These are phyloP conservation scores for Talaromyces trachyspermus DNA, from an alignment of 495 filamentous ascomycete genomes.

Conservation along the genomic window DNA sequence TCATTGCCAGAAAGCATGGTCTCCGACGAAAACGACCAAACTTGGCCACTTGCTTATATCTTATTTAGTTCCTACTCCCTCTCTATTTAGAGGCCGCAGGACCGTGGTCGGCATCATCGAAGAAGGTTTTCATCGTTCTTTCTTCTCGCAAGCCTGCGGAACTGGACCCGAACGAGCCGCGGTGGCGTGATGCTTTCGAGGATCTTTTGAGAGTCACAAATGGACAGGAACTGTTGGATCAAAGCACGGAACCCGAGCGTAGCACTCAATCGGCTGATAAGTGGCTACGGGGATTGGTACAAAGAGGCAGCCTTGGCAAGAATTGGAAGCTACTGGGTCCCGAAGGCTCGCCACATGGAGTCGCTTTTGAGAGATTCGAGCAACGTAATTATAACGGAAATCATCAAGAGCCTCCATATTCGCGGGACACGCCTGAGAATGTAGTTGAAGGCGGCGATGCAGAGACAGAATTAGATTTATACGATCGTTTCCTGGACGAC, in stretches of 20 bases:
- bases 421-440: slow-evolving; percentile 4
- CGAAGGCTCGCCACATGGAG: slow-evolving; percentile 16
- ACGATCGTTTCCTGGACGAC: slow-evolving; percentile 37
- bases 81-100: slow-evolving; percentile 29
- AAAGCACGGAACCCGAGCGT: slow-evolving; percentile 12
- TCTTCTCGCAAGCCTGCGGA: slow-evolving; percentile 25
- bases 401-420: background rate
- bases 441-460: slow-evolving; percentile 9
- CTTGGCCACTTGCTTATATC: slow-evolving; percentile 35
- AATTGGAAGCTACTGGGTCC: slow-evolving; percentile 21
- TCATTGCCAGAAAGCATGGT: slow-evolving; percentile 24
- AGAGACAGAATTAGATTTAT: slow-evolving; percentile 37
- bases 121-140: slow-evolving; percentile 34
- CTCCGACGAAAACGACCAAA: slow-evolving; percentile 20
- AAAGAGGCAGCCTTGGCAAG: slow-evolving; percentile 34
- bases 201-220: slow-evolving; percentile 45
- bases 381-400: slow-evolving; percentile 7
- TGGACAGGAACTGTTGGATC: slow-evolving; percentile 39
- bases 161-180: slow-evolving; percentile 27
- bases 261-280: slow-evolving; percentile 24
- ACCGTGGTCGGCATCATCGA: slow-evolving; percentile 17
- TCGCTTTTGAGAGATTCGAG: slow-evolving; percentile 18
- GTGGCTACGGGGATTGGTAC: slow-evolving; percentile 31
- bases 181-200: slow-evolving; percentile 50
- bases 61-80: slow-evolving; percentile 47